phyloP scores from a whole-genome alignment of 495 filamentous ascomycete species.

The Delitschia confertaspora region DNA sequence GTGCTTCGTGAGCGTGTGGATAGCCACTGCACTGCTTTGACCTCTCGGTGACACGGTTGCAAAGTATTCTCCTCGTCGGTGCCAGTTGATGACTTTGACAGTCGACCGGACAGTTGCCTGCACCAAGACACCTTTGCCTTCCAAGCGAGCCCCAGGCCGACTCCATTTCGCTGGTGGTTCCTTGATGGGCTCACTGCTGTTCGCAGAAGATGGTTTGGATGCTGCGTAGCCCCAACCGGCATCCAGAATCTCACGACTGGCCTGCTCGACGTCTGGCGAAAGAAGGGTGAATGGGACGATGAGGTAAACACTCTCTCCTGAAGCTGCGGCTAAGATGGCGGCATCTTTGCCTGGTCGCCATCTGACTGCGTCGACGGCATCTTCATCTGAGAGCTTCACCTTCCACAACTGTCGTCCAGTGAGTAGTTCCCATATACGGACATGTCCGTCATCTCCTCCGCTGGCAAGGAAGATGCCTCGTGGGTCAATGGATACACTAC shows the following conservation, averaged over 20 bases:
- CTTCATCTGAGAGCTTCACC: constrained; percentile 65
- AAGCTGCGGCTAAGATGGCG: constrained; percentile 70
- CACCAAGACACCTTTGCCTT: constrained; percentile 67
- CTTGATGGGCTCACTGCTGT: constrained; percentile 51
- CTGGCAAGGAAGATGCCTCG: constrained; percentile 71
- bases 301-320: constrained; percentile 77
- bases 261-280: constrained; percentile 61
- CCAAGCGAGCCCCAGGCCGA: constrained; percentile 62
- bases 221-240: constrained; percentile 86
- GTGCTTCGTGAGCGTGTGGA: constrained; percentile 93
- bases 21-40: constrained; percentile 75
- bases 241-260: constrained; percentile 66
- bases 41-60: constrained; percentile 77
- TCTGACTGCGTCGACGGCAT: constrained; percentile 75
- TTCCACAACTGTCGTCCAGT: constrained; percentile 86
- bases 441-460: constrained; percentile 89
- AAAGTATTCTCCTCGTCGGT: constrained; percentile 90
- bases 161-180: constrained; percentile 72
- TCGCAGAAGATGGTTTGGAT: constrained; percentile 48
- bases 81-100: constrained; percentile 88
- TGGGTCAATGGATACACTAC: constrained; percentile 71
- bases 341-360: constrained; percentile 83
- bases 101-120: constrained; percentile 70
- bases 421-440: constrained; percentile 80
- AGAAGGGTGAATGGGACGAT: constrained; percentile 60